Evolutionary conservation across 2,329 filamentous ascomycete species (phyloP), one percentile per base, ranked within the genome.

Genomic region (Aspergillus caelatus): DNA sequence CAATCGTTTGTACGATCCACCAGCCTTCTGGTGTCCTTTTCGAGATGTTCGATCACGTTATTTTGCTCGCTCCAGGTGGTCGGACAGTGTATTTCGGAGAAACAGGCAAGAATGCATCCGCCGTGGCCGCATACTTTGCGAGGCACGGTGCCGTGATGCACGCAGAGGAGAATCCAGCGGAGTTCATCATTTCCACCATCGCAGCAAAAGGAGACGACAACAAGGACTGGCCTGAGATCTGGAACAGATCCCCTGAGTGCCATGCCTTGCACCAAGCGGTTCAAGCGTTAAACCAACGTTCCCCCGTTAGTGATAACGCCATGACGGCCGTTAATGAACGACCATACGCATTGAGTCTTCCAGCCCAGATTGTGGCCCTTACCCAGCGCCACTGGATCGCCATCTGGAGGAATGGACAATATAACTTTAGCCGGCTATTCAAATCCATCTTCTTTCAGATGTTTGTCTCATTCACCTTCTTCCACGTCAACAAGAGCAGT

Each of bases 21-120:
- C 93, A 96, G 77, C 93, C 93, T 16, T 94, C 91, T 11, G 92
- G 92, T 50, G 91, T 94, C 83, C 83, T 96, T 60, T 95, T 96
- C 81, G 90, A 95, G 75, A 88, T 91, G 63, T 96, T 88, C 58
- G 86, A 88, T 64, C 79, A 81, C 0, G 74, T 88, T 1, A 75
- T 88, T 0, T 86, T 89, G 68, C 79, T 89, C 0, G 85, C 85
- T 4, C 82, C 83, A 62, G 87, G 87, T 16, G 87, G 87, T 0
- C 84, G 82, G 70, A 88, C 86, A 0, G 85, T 88, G 0, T 89
- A 89, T 67, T 89, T 89, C 74, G 87, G 87, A 2, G 79, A 88
- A 16, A 86, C 89, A 41, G 87, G 87, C 0, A 64, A 81, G 0
- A 82, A 87, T 62, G 87, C 85, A 0, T 72, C 75, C 10, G 84